These are phyloP conservation scores for Debaryomyces maramus DNA, from an alignment of 805 yeast species.

Conservation along the genomic window DNA sequence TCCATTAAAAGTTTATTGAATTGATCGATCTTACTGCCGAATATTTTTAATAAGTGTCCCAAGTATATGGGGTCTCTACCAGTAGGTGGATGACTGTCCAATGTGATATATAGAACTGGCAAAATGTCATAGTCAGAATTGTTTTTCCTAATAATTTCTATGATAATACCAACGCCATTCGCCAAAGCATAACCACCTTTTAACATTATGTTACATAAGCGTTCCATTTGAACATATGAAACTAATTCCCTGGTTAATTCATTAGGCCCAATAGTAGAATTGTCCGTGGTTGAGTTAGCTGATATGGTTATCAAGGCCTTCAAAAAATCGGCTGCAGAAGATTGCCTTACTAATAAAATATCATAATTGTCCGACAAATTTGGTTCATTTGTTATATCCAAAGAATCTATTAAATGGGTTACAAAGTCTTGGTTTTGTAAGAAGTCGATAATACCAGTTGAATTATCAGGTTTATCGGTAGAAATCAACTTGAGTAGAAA, in stretches of 20 bases:
- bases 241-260: conserved; percentile 47
- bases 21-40: conserved; percentile 36
- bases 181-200: conserved; percentile 48
- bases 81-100: conserved; percentile 48
- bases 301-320: conserved; percentile 47
- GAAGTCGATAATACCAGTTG: conserved; percentile 47
- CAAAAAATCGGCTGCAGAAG: conserved; percentile 46
- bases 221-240: conserved; percentile 34
- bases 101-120: conserved; percentile 44
- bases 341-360: conserved; percentile 30
- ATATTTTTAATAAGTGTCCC: conserved; percentile 43
- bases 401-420: conserved; percentile 32
- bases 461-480: conserved; percentile 47
- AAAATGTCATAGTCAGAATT: conserved; percentile 47
- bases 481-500: conserved; percentile 43
- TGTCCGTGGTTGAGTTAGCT: conserved; percentile 47
- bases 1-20: conserved; percentile 37
- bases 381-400: conserved; percentile 22
- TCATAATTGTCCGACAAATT: conserved; percentile 14
- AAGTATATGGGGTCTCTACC: conserved; percentile 49
- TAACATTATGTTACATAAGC: conserved; percentile 40
- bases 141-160: conserved; percentile 46
- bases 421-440: conserved; percentile 42
- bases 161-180: conserved; percentile 50
- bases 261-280: conserved; percentile 47